These are phyloP conservation scores for Hyaloperonospora arabidopsidis DNA, from an alignment of 352 stramenopile genomes.

Conservation along the genomic window DNA sequence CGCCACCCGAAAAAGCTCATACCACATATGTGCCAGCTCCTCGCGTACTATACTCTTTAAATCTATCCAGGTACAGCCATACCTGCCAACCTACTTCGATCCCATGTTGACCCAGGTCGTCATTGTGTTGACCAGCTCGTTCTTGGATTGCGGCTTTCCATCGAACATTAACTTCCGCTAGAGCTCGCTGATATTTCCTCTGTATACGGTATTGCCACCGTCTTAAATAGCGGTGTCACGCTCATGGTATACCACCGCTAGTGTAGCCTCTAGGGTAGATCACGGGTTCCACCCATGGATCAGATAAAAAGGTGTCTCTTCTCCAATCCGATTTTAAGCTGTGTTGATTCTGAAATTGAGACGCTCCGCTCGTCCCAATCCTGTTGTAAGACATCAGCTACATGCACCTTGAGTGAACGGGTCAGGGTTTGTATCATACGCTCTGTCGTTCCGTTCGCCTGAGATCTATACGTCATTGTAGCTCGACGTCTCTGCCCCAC, in stretches of 20 bases:
- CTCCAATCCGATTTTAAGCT: no score
- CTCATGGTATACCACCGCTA: no score
- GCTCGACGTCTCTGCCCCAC: background rate
- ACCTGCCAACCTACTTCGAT: background rate
- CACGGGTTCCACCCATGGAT: no score
- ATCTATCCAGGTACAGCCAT: slow-evolving; percentile 3
- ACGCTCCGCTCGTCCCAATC: background rate
- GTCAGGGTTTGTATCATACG: background rate
- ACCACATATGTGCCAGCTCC: no score
- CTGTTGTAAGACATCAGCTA: background rate
- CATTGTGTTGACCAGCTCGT: slow-evolving; percentile 2
- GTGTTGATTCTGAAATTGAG: background rate
- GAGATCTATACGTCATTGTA: background rate
- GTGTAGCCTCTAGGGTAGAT: no score
- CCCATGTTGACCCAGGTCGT: background rate
- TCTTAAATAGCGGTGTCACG: no score
- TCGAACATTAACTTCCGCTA: background rate
- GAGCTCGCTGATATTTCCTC: slow-evolving; percentile 3
- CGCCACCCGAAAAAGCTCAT: no score
- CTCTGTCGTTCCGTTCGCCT: background rate
- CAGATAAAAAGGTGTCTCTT: no score
- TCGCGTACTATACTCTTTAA: background rate
- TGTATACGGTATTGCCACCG: slow-evolving; percentile 9
- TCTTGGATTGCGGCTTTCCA: background rate
- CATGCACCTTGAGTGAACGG: background rate